Evolutionary conservation across 345 rosid species (phyloP).

Genomic region (Toxicodendron radicans): DNA sequence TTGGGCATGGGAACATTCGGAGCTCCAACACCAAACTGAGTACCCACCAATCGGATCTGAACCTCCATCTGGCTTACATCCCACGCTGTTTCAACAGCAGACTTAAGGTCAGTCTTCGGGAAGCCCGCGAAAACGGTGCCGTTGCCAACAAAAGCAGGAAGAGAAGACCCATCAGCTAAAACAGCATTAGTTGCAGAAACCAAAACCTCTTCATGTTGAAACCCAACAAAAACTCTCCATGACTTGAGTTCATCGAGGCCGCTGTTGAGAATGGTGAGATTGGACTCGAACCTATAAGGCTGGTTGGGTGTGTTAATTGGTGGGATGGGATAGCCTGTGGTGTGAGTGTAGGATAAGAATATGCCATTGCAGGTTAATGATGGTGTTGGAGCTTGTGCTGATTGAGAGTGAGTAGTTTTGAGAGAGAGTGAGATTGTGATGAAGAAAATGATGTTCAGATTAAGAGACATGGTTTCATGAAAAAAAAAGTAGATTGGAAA

Average conservation of each 20-base stretch:
- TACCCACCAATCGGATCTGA: conserved; percentile 68
- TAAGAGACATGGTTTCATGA: conserved; percentile 10
- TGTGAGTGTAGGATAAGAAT: conserved; percentile 59
- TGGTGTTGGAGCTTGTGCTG: conserved; percentile 4
- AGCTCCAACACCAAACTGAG: conserved; percentile 79
- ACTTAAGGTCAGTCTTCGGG: conserved; percentile 66
- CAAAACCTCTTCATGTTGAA: conserved; percentile 62
- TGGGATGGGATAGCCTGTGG: conserved; percentile 44
- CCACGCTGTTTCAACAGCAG: conserved; percentile 87
- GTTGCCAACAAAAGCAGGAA: conserved; percentile 74
- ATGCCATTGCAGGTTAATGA: conserved; percentile 62
- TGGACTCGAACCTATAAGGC: conserved; percentile 82
- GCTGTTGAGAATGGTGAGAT: conserved; percentile 65
- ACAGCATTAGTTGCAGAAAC: conserved; percentile 74
- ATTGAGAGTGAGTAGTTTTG: conserved; percentile 11
- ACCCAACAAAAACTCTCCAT: conserved; percentile 74
- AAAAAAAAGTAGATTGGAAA: neutral
- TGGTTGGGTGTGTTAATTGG: conserved; percentile 63
- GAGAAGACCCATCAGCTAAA: conserved; percentile 60
- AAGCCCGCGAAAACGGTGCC: conserved; percentile 78
- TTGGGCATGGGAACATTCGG: conserved; percentile 70
- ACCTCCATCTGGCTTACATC: conserved; percentile 69
- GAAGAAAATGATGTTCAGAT: conserved; percentile 5
- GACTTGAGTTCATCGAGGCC: conserved; percentile 67
- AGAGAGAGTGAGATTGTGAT: conserved; percentile 8